Evolutionary conservation across 202 grass and related monocot genomes (phyloP).

Genomic region (Dendrocalamus latiflorus): DNA sequence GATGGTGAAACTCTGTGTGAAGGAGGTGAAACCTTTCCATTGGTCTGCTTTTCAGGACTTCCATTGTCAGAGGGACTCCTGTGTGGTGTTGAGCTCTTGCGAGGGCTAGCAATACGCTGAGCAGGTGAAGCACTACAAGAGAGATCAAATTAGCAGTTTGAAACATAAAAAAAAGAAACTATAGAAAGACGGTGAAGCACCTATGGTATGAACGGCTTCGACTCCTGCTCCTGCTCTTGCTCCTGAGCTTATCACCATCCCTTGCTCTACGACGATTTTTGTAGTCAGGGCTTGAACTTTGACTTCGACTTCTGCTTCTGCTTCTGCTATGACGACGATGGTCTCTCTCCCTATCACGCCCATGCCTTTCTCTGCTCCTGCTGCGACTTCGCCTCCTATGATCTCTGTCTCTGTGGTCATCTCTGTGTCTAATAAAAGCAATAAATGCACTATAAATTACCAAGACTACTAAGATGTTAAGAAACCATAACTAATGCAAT

Average conservation of each 20-base stretch:
- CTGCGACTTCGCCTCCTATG: slow-evolving; percentile 49
- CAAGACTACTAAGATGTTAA: neutral
- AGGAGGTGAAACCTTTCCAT: slow-evolving; percentile 40
- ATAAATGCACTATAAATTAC: slow-evolving; percentile 7
- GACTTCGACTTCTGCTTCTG: slow-evolving; percentile 12
- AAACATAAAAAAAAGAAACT: neutral
- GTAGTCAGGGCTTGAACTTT: slow-evolving; percentile 45
- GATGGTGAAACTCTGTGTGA: slow-evolving; percentile 47
- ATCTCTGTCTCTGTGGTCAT: slow-evolving; percentile 47
- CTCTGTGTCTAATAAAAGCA: slow-evolving; percentile 41
- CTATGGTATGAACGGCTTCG: slow-evolving; percentile 43
- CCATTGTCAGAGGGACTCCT: slow-evolving; percentile 27
- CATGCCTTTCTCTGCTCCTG: slow-evolving; percentile 62
- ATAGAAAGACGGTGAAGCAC: slow-evolving; percentile 3
- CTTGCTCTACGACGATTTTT: slow-evolving; percentile 35
- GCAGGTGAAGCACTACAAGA: slow-evolving; percentile 45
- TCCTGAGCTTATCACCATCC: slow-evolving; percentile 37
- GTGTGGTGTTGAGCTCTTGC: slow-evolving; percentile 26
- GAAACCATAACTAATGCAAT: neutral
- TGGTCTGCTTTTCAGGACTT: slow-evolving; percentile 41
- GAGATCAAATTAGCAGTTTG: slow-evolving; percentile 10
- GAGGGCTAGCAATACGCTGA: slow-evolving; percentile 34
- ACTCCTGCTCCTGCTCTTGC: slow-evolving; percentile 36
- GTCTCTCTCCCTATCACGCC: slow-evolving; percentile 43
- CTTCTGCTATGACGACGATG: slow-evolving; percentile 40